phyloP scores from a whole-genome alignment of 2,329 filamentous ascomycete species.

The Exophiala spinifera region DNA sequence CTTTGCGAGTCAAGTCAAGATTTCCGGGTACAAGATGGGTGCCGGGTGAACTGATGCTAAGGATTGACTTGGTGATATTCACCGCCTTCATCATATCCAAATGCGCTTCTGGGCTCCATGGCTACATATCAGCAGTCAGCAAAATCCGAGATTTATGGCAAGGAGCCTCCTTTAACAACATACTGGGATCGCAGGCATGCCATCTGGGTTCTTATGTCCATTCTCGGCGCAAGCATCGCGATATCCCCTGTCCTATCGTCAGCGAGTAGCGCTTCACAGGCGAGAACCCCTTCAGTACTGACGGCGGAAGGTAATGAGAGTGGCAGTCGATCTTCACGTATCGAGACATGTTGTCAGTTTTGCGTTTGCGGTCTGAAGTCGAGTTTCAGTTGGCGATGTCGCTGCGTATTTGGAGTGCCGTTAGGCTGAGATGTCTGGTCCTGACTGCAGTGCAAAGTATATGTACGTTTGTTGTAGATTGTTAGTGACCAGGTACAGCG shows the following conservation, averaged over 20 bases:
- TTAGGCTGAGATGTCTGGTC: neutral
- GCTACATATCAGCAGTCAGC: conserved; percentile 26
- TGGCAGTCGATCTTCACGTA: conserved; percentile 27
- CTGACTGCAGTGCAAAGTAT: neutral
- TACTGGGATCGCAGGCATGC: conserved; percentile 27
- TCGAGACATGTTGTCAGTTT: conserved; percentile 13
- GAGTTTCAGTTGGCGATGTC: too few relatives aligned
- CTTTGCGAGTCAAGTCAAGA: conserved; percentile 32
- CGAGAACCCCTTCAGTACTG: conserved; percentile 1
- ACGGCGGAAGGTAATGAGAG: conserved; percentile 26
- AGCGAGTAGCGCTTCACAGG: neutral
- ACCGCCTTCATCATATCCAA: conserved; percentile 50
- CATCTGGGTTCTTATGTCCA: conserved; percentile 27
- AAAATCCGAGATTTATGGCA: neutral
- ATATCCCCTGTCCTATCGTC: conserved; percentile 17
- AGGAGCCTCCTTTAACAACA: neutral
- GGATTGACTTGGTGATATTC: conserved; percentile 51
- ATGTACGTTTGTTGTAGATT: neutral
- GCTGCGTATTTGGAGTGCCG: neutral
- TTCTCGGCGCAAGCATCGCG: conserved; percentile 25
- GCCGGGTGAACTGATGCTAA: conserved; percentile 56
- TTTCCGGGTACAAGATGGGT: conserved; percentile 46
- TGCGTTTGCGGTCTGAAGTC: neutral
- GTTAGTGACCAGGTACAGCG: neutral
- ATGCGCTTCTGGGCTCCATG: conserved; percentile 48